A percentile compares a stretch with the other conserved stretches of the same genome.
Conservation (phyloP, 805 yeast species). For the Pichia insulana region DNA sequence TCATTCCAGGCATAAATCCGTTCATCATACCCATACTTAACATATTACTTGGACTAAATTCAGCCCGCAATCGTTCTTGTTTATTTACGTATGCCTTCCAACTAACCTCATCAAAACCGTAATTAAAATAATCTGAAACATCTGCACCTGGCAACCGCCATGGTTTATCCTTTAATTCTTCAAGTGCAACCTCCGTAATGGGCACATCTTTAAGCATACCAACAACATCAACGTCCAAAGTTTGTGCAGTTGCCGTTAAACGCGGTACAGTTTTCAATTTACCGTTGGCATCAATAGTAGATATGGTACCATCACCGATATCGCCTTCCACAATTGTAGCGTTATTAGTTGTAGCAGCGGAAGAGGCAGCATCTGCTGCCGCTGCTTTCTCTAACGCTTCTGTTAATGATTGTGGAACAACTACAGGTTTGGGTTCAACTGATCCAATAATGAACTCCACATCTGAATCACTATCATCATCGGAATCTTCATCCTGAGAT, state of each 20-base stretch:
- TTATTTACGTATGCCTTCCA: conserved; percentile 90
- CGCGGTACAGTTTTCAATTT: conserved; percentile 25
- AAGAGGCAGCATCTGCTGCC: conserved; percentile 14
- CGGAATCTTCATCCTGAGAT: conserved; percentile 17
- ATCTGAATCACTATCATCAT: conserved; percentile 35
- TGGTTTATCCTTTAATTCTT: conserved; percentile 84
- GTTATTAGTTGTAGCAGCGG: conserved; percentile 11
- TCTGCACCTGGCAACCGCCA: conserved; percentile 99
- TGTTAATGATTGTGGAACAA: conserved; percentile 10
- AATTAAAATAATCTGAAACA: conserved; percentile 87
- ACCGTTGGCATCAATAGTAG: conserved; percentile 5
- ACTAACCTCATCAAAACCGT: conserved; percentile 91
- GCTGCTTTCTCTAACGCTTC: conserved; percentile 11
- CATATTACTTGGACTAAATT: conserved; percentile 74
- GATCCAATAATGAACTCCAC: conserved; percentile 75
- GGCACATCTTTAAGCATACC: conserved; percentile 77
- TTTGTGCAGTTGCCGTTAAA: conserved; percentile 28
- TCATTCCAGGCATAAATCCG: conserved; percentile 10
- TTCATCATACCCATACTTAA: conserved; percentile 29
- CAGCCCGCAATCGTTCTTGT: conserved; percentile 73
- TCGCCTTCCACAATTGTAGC: neutral
- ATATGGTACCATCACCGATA: conserved; percentile 1
- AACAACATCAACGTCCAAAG: conserved; percentile 61
- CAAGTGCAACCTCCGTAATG: conserved; percentile 70
- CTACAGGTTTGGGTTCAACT: conserved; percentile 11